Conservation (phyloP, 805 yeast genomes). For the Starmerella bombicola region DNA sequence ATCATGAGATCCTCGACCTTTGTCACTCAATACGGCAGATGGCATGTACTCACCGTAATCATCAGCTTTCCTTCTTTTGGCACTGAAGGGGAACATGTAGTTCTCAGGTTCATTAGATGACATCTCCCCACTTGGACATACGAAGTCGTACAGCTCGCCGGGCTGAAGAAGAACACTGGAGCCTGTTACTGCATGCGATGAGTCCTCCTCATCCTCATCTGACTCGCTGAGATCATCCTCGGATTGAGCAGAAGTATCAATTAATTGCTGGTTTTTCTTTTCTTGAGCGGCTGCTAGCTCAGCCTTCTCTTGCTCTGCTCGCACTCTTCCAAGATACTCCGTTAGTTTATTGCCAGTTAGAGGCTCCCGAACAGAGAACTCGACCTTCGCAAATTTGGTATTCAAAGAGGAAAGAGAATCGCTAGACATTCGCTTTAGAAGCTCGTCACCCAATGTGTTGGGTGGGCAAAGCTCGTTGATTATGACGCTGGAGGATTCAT, state of each 20-base stretch:
- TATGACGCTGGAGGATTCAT: constrained; percentile 55
- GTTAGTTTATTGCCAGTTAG: constrained; percentile 29
- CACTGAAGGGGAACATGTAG: constrained; percentile 66
- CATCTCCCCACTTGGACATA: constrained; percentile 11
- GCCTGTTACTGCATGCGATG: constrained; percentile 20
- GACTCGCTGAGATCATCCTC: constrained; percentile 26
- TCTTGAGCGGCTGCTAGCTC: constrained; percentile 27
- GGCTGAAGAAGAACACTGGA: constrained; percentile 24
- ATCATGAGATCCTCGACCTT: no score
- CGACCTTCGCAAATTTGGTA: constrained; percentile 6
- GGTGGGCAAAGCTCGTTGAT: constrained; percentile 53
- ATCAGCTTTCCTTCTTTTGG: constrained; percentile 50
- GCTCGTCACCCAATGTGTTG: constrained; percentile 38
- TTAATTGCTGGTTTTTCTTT: constrained; percentile 30
- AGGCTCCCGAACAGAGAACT: constrained; percentile 21
- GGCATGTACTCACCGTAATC: constrained; percentile 79
- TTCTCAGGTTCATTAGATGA: constrained; percentile 26
- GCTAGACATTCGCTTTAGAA: constrained; percentile 30
- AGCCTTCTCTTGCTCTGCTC: constrained; percentile 20
- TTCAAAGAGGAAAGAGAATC: constrained; percentile 10
- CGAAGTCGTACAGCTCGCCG: constrained; percentile 36
- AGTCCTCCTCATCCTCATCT: constrained; percentile 28
- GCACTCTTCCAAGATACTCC: constrained; percentile 22
- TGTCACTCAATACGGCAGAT: constrained; percentile 24
- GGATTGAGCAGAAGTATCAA: constrained; percentile 28